A percentile compares a stretch with the other conserved stretches of the same genome.
phyloP scores from a whole-genome alignment of 148 eudicot genomes.

The Silene uniflora region DNA sequence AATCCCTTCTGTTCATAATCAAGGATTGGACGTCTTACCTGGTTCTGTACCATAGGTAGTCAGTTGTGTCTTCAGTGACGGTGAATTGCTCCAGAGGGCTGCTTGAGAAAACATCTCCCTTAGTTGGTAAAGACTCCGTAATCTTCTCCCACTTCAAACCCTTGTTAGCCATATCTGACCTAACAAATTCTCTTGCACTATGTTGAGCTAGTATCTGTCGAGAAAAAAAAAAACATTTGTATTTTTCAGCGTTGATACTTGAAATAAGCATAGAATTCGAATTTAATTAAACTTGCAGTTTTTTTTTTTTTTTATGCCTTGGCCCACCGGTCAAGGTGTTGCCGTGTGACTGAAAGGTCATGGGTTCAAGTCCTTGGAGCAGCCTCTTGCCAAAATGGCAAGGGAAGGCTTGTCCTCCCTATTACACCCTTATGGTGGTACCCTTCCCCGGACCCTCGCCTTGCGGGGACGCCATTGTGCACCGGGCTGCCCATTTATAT shows the following conservation, averaged over 20 bases:
- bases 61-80: constrained; percentile 54
- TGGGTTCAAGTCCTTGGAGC: too few species aligned
- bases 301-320: too few species aligned
- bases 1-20: not conserved
- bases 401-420: too few species aligned
- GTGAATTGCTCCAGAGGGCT: constrained; percentile 53
- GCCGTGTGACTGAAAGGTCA: too few species aligned
- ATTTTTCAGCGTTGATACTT: not conserved
- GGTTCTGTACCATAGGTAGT: constrained; percentile 83
- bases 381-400: too few species aligned
- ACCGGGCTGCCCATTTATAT: too few species aligned
- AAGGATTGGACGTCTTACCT: constrained; percentile 33
- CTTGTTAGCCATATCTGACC: constrained; percentile 37
- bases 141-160: constrained; percentile 65
- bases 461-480: too few species aligned
- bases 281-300: too few species aligned
- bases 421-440: too few species aligned
- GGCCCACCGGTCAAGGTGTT: too few species aligned
- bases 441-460: too few species aligned
- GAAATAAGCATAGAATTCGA: not conserved
- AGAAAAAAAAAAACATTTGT: not conserved
- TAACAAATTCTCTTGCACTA: constrained; percentile 50
- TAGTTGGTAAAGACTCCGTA: constrained; percentile 45
- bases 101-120: constrained; percentile 13
- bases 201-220: constrained; percentile 70